Conservation (phyloP, 2,329 filamentous ascomycete genomes). For the Venturia carpophila region DNA sequence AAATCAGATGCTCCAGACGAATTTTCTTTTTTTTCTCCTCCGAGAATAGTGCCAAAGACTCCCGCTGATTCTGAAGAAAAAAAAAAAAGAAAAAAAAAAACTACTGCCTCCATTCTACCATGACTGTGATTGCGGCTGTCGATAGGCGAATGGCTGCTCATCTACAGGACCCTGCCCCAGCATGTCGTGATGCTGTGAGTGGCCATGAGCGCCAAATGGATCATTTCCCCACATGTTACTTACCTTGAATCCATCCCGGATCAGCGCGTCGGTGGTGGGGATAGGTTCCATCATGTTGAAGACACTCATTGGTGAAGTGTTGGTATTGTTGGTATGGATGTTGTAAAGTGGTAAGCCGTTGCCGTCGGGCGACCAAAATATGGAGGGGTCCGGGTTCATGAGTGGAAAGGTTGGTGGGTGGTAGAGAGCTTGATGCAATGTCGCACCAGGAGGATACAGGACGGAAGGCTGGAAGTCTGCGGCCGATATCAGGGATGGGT, state of each 20-base stretch:
- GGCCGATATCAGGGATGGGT: not conserved
- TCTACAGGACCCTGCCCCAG: not conserved
- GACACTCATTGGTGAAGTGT: constrained; percentile 6
- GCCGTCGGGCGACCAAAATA: not conserved
- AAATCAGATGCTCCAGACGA: too few species aligned
- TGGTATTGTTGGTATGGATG: not conserved
- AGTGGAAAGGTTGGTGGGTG: not conserved
- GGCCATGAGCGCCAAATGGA: not conserved
- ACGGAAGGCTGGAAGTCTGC: not conserved
- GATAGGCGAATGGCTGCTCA: not conserved
- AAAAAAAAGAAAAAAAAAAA: too few species aligned
- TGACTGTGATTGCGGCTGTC: not conserved
- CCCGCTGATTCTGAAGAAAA: too few species aligned
- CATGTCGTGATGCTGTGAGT: not conserved
- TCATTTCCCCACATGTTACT: not conserved
- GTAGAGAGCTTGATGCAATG: not conserved
- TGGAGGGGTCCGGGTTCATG: not conserved
- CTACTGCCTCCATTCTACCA: too few species aligned
- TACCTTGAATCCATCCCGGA: constrained; percentile 4
- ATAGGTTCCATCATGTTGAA: not conserved
- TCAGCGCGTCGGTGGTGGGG: not conserved
- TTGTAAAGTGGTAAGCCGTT: constrained; percentile 2
- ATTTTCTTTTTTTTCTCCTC: too few species aligned
- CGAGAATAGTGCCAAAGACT: too few species aligned
- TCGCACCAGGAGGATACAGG: not conserved